A percentile compares a stretch with the other conserved stretches of the same genome.
phyloP scores from a whole-genome alignment of 495 filamentous ascomycete species.

The Talaromyces stipitatus region DNA sequence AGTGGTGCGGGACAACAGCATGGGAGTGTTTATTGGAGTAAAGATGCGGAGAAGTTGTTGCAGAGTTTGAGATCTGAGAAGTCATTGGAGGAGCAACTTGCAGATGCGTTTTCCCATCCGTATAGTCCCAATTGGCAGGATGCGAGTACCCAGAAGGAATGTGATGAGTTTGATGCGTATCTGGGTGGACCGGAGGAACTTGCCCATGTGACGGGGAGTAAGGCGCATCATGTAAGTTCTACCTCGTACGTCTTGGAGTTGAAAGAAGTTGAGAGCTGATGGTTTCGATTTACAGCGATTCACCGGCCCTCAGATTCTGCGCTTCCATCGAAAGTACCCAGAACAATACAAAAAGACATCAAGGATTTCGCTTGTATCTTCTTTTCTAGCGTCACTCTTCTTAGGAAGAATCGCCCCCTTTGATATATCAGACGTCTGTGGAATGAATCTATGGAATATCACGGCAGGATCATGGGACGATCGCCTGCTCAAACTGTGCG shows the following conservation, averaged over 20 bases:
- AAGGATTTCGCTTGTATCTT: slow-evolving; percentile 88
- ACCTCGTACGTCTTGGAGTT: not conserved
- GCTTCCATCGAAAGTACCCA: slow-evolving; percentile 72
- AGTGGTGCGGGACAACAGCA: slow-evolving; percentile 95
- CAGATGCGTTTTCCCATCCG: slow-evolving; percentile 70
- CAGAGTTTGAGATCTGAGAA: slow-evolving; percentile 49
- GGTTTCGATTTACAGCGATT: slow-evolving; percentile 59
- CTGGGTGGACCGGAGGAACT: slow-evolving; percentile 59
- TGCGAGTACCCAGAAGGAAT: slow-evolving; percentile 84
- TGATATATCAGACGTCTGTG: slow-evolving; percentile 91
- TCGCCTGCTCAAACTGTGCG: slow-evolving; percentile 65
- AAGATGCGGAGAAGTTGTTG: slow-evolving; percentile 60
- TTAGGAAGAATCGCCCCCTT: slow-evolving; percentile 78
- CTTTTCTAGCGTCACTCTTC: slow-evolving; percentile 89
- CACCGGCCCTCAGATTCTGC: slow-evolving; percentile 93
- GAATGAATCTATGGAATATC: slow-evolving; percentile 97
- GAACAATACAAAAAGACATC: slow-evolving; percentile 71
- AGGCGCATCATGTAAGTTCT: slow-evolving; percentile 84
- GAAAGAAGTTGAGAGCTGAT: slow-evolving; percentile 2
- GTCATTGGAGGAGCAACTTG: slow-evolving; percentile 62
- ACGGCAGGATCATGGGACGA: slow-evolving; percentile 64
- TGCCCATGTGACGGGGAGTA: slow-evolving; percentile 76
- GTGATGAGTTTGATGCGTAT: slow-evolving; percentile 72
- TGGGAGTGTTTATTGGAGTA: slow-evolving; percentile 87
- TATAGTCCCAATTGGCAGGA: slow-evolving; percentile 98